Evolutionary conservation across 1,284 basidiomycete genomes (phyloP), one percentile per base, ranked within the genome.

Genomic region (Rugosomyces carneus): DNA sequence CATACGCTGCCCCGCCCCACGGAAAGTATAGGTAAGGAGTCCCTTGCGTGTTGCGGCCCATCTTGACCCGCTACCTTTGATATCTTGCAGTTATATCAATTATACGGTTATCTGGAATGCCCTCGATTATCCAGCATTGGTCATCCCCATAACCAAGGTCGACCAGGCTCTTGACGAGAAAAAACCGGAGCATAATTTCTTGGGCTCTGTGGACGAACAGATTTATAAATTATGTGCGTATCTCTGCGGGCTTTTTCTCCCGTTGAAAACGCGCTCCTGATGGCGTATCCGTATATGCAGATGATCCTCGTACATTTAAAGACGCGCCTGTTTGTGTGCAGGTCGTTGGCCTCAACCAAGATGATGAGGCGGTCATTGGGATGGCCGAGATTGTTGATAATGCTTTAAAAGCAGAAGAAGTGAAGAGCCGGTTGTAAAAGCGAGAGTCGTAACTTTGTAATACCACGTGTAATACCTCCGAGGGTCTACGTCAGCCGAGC

Each of bases 301-400:
- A 88, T 56, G 67, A 81, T 39, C 77, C 84, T 0, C 65, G 71
- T 23, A 68, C 67, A 10, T 81, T 77, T 52, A 65, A 67, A 42
- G 72, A 78, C 48, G 80, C 78, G 0, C 88, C 89, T 0, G 70
- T 89, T 5, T 67, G 71, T n/a, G 61, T 91, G 18, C 88, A 91
- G 56, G 56, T 89, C 4, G 71, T 89, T 2, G 84, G 80, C 0
- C 68, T 77, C 42, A 80, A 78, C n/a, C 67, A 81, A 35, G 83
- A 90, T 57, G 86, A 89, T 53, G 86, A 88, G 57, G 81, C 78
- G 0, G 72, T 85, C 7, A 68, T 87, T 26, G 75, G 68, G 0
- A 78, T 85, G 72, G 70, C 73, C 8, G 76, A 81, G 53, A 71
- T 84, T 24, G 74, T 83, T 4, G 75, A 76, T 44, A 58, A 56